A percentile compares a stretch with the other conserved stretches of the same genome.
Conservation (phyloP, 768 basidiomycete species). For the Agaricus bisporus region DNA sequence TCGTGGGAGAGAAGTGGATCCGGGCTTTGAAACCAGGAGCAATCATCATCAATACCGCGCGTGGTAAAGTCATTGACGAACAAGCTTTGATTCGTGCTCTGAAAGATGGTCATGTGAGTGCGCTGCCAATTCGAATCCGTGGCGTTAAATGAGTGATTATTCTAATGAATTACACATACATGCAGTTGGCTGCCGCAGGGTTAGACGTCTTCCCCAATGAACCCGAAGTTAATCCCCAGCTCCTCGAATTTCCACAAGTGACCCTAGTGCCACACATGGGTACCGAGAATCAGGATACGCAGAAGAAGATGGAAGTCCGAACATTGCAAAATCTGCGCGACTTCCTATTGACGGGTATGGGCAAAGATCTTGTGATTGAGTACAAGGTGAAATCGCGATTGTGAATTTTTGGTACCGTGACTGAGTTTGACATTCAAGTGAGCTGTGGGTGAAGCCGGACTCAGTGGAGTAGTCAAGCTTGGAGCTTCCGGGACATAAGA, state of each 20-base stretch:
- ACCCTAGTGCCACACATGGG: slow-evolving; percentile 91
- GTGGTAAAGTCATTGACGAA: slow-evolving; percentile 90
- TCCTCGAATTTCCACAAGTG: slow-evolving; percentile 78
- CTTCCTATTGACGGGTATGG: slow-evolving; percentile 56
- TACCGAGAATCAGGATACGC: slow-evolving; percentile 77
- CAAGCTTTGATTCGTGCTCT: slow-evolving; percentile 80
- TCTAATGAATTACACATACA: not conserved
- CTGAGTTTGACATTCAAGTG: slow-evolving; percentile 31
- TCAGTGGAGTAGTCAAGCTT: not conserved
- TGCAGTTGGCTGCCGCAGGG: slow-evolving; percentile 73
- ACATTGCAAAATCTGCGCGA: slow-evolving; percentile 73
- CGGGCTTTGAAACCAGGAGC: slow-evolving; percentile 70
- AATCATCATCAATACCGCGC: slow-evolving; percentile 80
- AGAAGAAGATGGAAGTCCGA: slow-evolving; percentile 80
- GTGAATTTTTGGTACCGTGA: slow-evolving; percentile 13
- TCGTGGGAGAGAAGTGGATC: slow-evolving; percentile 74
- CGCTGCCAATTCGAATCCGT: not conserved
- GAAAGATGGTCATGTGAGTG: slow-evolving; percentile 79
- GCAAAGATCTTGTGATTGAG: slow-evolving; percentile 66
- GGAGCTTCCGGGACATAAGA: not conserved
- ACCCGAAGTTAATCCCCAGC: slow-evolving; percentile 69
- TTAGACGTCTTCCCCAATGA: slow-evolving; percentile 87
- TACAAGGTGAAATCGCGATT: slow-evolving; percentile 27
- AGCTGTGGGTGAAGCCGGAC: not conserved
- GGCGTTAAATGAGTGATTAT: not conserved